phyloP scores from a whole-genome alignment of 371 early-diverging fungal genomes.

The Synchytrium microbalum region DNA sequence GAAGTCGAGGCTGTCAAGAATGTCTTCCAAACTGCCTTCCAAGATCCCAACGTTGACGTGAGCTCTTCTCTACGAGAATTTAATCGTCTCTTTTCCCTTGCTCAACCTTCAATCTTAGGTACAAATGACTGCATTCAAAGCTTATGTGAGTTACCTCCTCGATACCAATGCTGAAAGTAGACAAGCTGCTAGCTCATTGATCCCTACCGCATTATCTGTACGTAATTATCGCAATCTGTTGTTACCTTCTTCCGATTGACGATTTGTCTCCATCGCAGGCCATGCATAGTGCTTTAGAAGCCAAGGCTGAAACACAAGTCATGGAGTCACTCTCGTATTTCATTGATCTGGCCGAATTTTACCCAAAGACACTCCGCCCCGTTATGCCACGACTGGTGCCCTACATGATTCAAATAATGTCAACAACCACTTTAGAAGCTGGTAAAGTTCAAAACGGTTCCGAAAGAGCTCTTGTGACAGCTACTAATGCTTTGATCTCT shows the following conservation, averaged over 20 bases:
- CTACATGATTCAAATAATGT: slow-evolving; percentile 68
- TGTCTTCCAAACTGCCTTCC: slow-evolving; percentile 64
- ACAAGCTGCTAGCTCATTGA: slow-evolving; percentile 50
- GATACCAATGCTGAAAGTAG: slow-evolving; percentile 35
- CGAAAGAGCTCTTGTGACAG: slow-evolving; percentile 3
- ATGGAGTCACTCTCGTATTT: slow-evolving; percentile 49
- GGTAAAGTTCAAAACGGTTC: slow-evolving; percentile 4
- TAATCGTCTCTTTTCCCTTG: slow-evolving; percentile 2
- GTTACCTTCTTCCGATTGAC: too few relatives aligned
- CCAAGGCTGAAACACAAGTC: neutral
- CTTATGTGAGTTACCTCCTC: slow-evolving; percentile 71
- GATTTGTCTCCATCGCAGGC: too few relatives aligned
- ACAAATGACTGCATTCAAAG: slow-evolving; percentile 77
- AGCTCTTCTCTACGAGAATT: neutral
- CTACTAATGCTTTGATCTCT: slow-evolving; percentile 8
- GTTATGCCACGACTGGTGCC: slow-evolving; percentile 63
- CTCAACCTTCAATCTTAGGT: slow-evolving; percentile 44
- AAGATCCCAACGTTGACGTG: slow-evolving; percentile 43
- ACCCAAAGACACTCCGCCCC: slow-evolving; percentile 70
- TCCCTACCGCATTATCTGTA: slow-evolving; percentile 70
- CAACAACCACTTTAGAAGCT: slow-evolving; percentile 47
- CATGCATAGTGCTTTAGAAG: neutral
- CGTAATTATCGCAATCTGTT: neutral
- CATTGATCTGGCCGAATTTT: slow-evolving; percentile 78
- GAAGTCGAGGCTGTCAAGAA: slow-evolving; percentile 57